Conservation (phyloP, 2,329 filamentous ascomycete genomes). For the Aspergillus luchuensis region DNA sequence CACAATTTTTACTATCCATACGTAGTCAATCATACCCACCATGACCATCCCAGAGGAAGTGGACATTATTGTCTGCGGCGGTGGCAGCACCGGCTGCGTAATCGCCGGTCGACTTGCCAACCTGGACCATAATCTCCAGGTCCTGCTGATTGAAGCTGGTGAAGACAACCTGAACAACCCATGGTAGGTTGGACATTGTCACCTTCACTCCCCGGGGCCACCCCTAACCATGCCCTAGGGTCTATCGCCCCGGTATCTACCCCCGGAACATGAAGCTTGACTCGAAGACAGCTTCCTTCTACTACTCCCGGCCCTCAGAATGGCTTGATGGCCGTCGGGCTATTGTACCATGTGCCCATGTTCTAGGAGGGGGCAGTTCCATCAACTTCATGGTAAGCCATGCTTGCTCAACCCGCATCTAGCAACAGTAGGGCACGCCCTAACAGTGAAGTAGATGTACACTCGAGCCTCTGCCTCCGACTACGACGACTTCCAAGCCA, state of each 20-base stretch:
- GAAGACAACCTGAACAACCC: slow-evolving; percentile 77
- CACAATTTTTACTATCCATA: neutral
- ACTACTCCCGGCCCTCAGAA: slow-evolving; percentile 73
- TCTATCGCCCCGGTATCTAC: slow-evolving; percentile 74
- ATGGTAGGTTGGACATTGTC: slow-evolving; percentile 46
- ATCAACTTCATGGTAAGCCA: slow-evolving; percentile 72
- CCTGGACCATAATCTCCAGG: slow-evolving; percentile 71
- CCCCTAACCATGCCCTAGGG: slow-evolving; percentile 46
- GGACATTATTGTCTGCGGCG: slow-evolving; percentile 77
- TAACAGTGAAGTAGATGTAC: slow-evolving; percentile 59
- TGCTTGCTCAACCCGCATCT: neutral
- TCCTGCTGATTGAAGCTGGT: slow-evolving; percentile 70
- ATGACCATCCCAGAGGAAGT: slow-evolving; percentile 75
- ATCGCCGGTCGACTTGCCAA: slow-evolving; percentile 63
- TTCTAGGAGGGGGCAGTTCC: slow-evolving; percentile 71
- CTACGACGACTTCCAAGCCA: slow-evolving; percentile 77
- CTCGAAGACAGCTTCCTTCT: slow-evolving; percentile 80
- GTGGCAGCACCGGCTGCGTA: slow-evolving; percentile 60
- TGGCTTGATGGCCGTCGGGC: slow-evolving; percentile 71
- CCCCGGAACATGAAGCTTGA: slow-evolving; percentile 78
- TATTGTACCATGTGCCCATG: slow-evolving; percentile 72
- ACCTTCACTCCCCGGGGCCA: neutral
- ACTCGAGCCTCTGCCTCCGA: slow-evolving; percentile 71
- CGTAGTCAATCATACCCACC: neutral
- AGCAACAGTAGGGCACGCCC: neutral